These are phyloP conservation scores for Starmerella floricola DNA, from an alignment of 805 yeast species.

Conservation along the genomic window DNA sequence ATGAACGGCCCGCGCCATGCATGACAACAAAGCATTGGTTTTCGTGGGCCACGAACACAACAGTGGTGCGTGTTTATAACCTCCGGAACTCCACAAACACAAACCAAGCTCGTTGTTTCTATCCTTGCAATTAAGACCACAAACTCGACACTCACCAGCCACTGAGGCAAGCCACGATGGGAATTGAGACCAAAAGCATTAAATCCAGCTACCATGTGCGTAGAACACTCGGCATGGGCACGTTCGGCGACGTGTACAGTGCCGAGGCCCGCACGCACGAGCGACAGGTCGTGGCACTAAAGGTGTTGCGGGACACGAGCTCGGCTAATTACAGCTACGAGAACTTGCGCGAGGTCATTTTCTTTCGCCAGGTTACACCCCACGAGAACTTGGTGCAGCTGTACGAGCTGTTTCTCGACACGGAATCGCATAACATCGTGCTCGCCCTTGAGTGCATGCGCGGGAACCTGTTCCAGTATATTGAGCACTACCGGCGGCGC, in stretches of 20 bases:
- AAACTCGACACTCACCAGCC: too few relatives aligned
- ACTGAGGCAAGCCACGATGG: too few relatives aligned
- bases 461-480: constrained; percentile 66
- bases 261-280: constrained; percentile 14
- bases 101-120: too few relatives aligned
- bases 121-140: too few relatives aligned
- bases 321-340: constrained; percentile 30
- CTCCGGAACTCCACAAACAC: too few relatives aligned
- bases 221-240: constrained; percentile 19
- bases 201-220: background rate
- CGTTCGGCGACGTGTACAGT: constrained; percentile 26
- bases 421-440: constrained; percentile 45
- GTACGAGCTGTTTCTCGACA: constrained; percentile 69
- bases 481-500: constrained; percentile 23
- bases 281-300: constrained; percentile 53
- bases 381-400: constrained; percentile 64
- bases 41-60: too few relatives aligned
- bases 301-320: constrained; percentile 52
- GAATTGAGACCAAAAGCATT: background rate
- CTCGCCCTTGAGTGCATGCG: constrained; percentile 85
- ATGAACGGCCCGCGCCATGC: too few relatives aligned
- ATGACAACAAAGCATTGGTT: too few relatives aligned
- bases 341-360: constrained; percentile 30
- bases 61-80: too few relatives aligned
- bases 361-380: constrained; percentile 42